Conservation (phyloP, 2,329 filamentous ascomycete genomes). For the Thelonectria discophora region DNA sequence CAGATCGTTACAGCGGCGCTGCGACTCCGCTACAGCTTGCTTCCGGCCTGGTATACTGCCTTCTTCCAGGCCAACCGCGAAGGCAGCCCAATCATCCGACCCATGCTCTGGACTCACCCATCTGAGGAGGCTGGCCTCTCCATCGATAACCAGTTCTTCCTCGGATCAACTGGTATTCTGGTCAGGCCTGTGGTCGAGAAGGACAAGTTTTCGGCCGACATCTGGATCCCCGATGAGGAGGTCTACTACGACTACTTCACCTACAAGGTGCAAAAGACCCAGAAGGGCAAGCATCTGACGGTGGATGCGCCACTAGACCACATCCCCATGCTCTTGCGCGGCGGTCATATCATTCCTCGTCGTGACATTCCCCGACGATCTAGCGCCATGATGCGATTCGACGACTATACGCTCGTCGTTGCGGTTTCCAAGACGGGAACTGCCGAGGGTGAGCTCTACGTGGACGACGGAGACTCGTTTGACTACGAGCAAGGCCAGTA, state of each 20-base stretch:
- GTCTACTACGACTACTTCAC: slow-evolving; percentile 97
- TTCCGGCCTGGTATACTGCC: slow-evolving; percentile 96
- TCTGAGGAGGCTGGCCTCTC: slow-evolving; percentile 85
- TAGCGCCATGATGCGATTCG: slow-evolving; percentile 87
- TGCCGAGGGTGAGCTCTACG: slow-evolving; percentile 84
- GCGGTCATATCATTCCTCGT: slow-evolving; percentile 89
- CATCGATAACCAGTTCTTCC: slow-evolving; percentile 92
- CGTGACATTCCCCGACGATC: slow-evolving; percentile 89
- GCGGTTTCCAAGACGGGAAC: slow-evolving; percentile 64
- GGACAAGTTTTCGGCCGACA: slow-evolving; percentile 74
- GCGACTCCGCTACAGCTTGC: slow-evolving; percentile 85
- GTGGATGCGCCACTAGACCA: slow-evolving; percentile 83
- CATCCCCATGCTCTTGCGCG: slow-evolving; percentile 90
- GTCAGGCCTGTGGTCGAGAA: slow-evolving; percentile 88
- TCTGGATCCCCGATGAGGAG: slow-evolving; percentile 90
- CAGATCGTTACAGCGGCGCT: slow-evolving; percentile 88
- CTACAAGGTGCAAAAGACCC: slow-evolving; percentile 75
- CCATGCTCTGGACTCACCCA: slow-evolving; percentile 93
- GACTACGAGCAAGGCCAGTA: slow-evolving; percentile 87
- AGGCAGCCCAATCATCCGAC: slow-evolving; percentile 86
- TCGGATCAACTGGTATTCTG: slow-evolving; percentile 89
- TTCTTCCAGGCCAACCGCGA: slow-evolving; percentile 88
- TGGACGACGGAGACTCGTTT: slow-evolving; percentile 93
- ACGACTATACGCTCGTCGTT: slow-evolving; percentile 93
- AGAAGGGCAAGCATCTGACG: slow-evolving; percentile 74